Base-by-base conservation (phyloP, 2,329 filamentous ascomycete species). In the Ophiostoma piceae region DNA sequence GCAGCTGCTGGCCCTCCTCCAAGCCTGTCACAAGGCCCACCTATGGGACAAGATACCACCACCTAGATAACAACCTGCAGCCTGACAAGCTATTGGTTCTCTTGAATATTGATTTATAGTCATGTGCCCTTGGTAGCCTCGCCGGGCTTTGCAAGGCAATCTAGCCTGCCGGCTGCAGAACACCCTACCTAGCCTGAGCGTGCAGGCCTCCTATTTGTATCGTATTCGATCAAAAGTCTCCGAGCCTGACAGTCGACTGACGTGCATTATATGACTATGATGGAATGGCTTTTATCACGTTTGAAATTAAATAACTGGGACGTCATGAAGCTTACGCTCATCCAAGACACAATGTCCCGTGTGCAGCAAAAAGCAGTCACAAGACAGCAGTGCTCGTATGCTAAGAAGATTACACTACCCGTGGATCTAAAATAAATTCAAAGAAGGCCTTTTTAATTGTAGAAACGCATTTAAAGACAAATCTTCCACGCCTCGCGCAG, bases 1-100 rank as follows among this genome's bases (percentile, higher is more conserved):
- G 65, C 65, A 66, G 37, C n/a, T 22, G 12, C 37, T 19, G 12
- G 19, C 37, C 65, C 37, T 39, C 65, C 65, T 43, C 16, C 19
- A 66, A 3, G n/a, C 11, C 22, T 47, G 65, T 66, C 65, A 66
- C 65, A 39, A 19, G 65, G 65, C 37, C 65, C 65, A 66, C 65
- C 65, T 3, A 32, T 47, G 32, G 14, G 65, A 16, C 39, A 29
- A 12, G 11, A 43, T 41, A 16, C 39, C 65, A 32, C 65, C 39
- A 66, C 26, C 57, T 62, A 5, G 26, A 62, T 11, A 43, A 41
- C 65, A 47, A 9, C 35, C 65, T 65, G 32, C 35, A 65, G 62
- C 19, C 32, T 37, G 62, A 22, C 62, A 62, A 32, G 26, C 14
- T 62, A 16, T 19, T 62, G 57, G 7, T 1, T 32, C 12, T 62